phyloP scores from a whole-genome alignment of 2,329 filamentous ascomycete species.

The Diplodia intermedia region DNA sequence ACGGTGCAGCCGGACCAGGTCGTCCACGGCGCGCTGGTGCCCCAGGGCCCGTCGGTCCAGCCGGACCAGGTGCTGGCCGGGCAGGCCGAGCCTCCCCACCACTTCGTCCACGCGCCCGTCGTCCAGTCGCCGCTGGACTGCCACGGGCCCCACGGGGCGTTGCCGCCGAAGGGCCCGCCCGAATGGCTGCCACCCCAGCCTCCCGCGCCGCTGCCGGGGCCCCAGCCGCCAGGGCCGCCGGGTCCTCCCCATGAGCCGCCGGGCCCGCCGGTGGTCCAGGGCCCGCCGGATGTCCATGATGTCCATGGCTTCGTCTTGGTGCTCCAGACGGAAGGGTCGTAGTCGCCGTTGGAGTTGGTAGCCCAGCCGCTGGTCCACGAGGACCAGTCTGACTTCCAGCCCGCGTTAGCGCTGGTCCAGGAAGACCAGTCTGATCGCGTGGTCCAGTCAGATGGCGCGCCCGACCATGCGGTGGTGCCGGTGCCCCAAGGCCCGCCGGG shows the following conservation, averaged over 20 bases:
- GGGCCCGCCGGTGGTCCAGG: slow-evolving; percentile 23
- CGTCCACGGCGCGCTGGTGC: slow-evolving; percentile 46
- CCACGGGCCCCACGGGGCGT: slow-evolving; percentile 41
- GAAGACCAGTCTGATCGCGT: slow-evolving; percentile 25
- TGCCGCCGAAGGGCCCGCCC: slow-evolving; percentile 36
- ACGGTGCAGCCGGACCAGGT: slow-evolving; percentile 45
- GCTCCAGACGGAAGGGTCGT: slow-evolving; percentile 17
- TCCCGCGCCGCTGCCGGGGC: slow-evolving; percentile 33
- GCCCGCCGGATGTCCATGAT: slow-evolving; percentile 10
- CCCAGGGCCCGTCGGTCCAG: slow-evolving; percentile 47
- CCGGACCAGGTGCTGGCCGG: slow-evolving; percentile 47
- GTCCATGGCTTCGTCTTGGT: slow-evolving; percentile 19
- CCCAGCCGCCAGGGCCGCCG: background rate
- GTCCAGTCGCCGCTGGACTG: slow-evolving; percentile 40
- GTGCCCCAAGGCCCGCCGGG: slow-evolving; percentile 22
- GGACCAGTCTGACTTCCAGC: slow-evolving; percentile 9
- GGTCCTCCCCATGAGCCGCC: slow-evolving; percentile 12
- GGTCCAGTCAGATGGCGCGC: slow-evolving; percentile 22
- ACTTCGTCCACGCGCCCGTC: slow-evolving; percentile 44
- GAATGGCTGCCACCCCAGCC: slow-evolving; percentile 38
- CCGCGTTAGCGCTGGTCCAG: slow-evolving; percentile 22
- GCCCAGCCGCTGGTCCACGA: slow-evolving; percentile 22
- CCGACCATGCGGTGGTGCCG: slow-evolving; percentile 20
- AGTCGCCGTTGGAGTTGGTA: slow-evolving; percentile 12
- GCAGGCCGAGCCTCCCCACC: slow-evolving; percentile 46